Evolutionary conservation across 2,329 filamentous ascomycete genomes (phyloP), one percentile per base, ranked within the genome.

Genomic region (Ceratocystis huliohia): DNA sequence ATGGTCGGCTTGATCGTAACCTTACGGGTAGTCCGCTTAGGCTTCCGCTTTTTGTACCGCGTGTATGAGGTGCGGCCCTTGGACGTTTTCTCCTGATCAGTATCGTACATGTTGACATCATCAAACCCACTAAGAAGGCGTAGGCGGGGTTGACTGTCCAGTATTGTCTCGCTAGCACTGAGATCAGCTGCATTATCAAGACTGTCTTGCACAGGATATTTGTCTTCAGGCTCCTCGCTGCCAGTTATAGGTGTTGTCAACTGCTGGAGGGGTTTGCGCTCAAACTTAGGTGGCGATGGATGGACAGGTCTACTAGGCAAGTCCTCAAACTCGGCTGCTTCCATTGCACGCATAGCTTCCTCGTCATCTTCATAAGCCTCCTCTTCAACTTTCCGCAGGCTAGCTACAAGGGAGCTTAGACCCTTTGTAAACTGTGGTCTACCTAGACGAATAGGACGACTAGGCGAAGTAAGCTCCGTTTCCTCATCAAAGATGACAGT

Each of bases 41-140:
- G 82, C 0, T 88, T 89, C 78, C 89, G 89, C 81, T 94, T 94
- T 80, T 92, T 93, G 78, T 82, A 93, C 1, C 80, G 83, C 46
- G 85, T 73, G 1, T 85, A 85, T 69, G 82, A 79, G 1, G 84
- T 84, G 70, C 84, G 76, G n/a, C 78, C 78, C 64, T 78, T 83
- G 53, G 53, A 17, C 0, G 78, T 75, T 46, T 82, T 80, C n/a
- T 82, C 80, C 2, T 76, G 77, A 1, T 76, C 75, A 69, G 81
- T 82, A 72, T 87, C 84, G 71, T 83, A 82, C 68, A 79, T 71
- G 6, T 72, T 79, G 70, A 87, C 85, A 66, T 88, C 84, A 67
- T 88, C 85, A 62, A 87, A 88, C 0, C 81, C 84, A 48, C 83
- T 82, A 0, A 86, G 77, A 5, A 82, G 78, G 1, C 78, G 74